Percentiles rank a stretch among this genome's conserved stretches.
Conservation (phyloP, 1,284 basidiomycete species). For the Pyrrhoderma noxium region DNA sequence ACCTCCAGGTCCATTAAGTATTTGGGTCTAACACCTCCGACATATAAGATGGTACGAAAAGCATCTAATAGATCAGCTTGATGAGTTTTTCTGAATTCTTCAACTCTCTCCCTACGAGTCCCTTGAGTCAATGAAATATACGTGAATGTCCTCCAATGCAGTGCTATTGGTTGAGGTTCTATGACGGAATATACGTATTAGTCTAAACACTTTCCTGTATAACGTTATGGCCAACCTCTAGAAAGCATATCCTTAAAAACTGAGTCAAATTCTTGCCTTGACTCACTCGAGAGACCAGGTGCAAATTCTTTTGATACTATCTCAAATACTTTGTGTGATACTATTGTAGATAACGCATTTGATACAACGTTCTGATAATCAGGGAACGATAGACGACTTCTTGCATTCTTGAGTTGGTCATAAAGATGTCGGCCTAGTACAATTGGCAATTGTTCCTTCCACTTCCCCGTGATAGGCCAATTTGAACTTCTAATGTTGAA, state of each 20-base stretch:
- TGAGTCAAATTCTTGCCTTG: neutral
- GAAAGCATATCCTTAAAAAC: constrained; percentile 1
- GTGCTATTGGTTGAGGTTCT: constrained; percentile 4
- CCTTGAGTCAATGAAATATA: neutral
- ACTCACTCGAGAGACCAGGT: neutral
- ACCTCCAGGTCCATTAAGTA: neutral
- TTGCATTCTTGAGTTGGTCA: neutral
- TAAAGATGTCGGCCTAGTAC: neutral
- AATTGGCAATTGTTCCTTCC: neutral
- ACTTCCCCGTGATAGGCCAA: too few species aligned
- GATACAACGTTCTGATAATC: neutral
- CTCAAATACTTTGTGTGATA: too few species aligned
- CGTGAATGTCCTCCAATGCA: constrained; percentile 1
- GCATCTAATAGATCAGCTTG: too few species aligned
- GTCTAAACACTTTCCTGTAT: neutral
- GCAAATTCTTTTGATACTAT: constrained; percentile 1
- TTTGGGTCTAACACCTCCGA: too few species aligned
- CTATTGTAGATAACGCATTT: neutral
- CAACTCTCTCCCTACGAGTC: too few species aligned
- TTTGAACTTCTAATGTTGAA: neutral
- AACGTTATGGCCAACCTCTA: neutral
- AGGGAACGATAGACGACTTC: neutral
- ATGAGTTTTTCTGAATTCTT: too few species aligned
- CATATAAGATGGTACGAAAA: too few species aligned
- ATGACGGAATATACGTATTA: too few species aligned